Base-by-base conservation (phyloP, 129 eudicot genomes). In the Rutidosis leptorrhynchoides region DNA sequence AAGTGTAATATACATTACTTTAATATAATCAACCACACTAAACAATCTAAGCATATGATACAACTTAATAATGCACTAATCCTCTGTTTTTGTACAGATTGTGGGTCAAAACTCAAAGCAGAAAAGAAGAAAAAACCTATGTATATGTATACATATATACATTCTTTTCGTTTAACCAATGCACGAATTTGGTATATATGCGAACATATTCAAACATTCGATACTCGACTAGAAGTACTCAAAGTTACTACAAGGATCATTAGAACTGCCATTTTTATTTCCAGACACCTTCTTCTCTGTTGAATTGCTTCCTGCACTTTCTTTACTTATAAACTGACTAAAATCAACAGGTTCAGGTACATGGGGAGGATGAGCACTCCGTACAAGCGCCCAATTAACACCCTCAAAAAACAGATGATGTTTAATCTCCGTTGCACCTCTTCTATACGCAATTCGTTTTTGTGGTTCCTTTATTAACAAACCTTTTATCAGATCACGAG, bases 331-430 rank as follows among this genome's bases (percentile, higher is more conserved):
- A 65, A 65, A 65, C 17, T 65, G 58, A 17, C 70, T 65, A 21
- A 65, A 65, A 28, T 65, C 70, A 27, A 65, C 17, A 19, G 70
- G 70, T 20, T 46, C 58, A 0, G 70, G 70, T 28, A 65, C 70
- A 66, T 66, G 71, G 7, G 71, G 71, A 28, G 71, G 71, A 29
- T 66, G 71, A 51, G 71, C 71, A 51, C 61, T 66, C 7, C 71
- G 32, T 28, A 66, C 60, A 30, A 66, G 71, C 1, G 71, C 71
- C 71, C 71, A 66, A 32, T 66, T 66, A 6, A 30, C 46, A 15
- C 61, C 71, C 16, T 66, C 71, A 5, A 66, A 66, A 51, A 66
- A 66, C 17, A 61, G 71, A 19, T 66, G 71, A 14, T 66, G 71
- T 66, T 66, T 66, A 4, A 66, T 66, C 71, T 66, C 71, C 0